Conservation (phyloP, 495 filamentous ascomycete genomes). For the Xylaria flabelliformis region DNA sequence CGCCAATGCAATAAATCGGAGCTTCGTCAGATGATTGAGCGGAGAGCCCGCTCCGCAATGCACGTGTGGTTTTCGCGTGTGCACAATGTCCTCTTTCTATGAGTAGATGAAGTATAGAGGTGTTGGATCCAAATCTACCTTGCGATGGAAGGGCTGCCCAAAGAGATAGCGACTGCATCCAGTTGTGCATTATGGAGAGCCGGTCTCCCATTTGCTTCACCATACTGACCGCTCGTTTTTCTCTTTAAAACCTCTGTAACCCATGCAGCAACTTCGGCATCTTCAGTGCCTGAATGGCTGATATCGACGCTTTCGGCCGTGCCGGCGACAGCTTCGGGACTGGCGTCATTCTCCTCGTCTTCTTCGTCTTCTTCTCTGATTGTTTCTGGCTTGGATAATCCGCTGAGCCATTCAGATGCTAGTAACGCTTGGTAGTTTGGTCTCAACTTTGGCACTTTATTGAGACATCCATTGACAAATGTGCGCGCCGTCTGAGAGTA, state of each 20-base stretch:
- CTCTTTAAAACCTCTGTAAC: constrained; percentile 73
- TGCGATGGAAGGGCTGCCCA: constrained; percentile 42
- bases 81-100: constrained; percentile 13
- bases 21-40: constrained; percentile 33
- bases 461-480: constrained; percentile 88
- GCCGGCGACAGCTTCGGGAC: constrained; percentile 51
- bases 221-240: constrained; percentile 58
- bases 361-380: constrained; percentile 79
- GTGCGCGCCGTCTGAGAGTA: constrained; percentile 83
- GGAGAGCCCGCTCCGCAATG: constrained; percentile 36
- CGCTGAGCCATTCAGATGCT: constrained; percentile 84
- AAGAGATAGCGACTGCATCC: constrained; percentile 61
- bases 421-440: constrained; percentile 90
- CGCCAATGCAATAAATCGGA: constrained; percentile 42
- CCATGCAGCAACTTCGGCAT: constrained; percentile 85
- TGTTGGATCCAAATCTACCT: constrained; percentile 27
- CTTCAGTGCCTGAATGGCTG: constrained; percentile 57
- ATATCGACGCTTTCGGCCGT: constrained; percentile 51
- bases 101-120: constrained; percentile 28
- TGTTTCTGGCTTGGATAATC: constrained; percentile 80
- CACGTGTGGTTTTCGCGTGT: constrained; percentile 22
- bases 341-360: constrained; percentile 54
- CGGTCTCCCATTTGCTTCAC: constrained; percentile 54
- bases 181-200: constrained; percentile 81
- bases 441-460: constrained; percentile 89